Evolutionary conservation across 2,329 filamentous ascomycete species (phyloP).

Genomic region (Colletotrichum zoysiae): DNA sequence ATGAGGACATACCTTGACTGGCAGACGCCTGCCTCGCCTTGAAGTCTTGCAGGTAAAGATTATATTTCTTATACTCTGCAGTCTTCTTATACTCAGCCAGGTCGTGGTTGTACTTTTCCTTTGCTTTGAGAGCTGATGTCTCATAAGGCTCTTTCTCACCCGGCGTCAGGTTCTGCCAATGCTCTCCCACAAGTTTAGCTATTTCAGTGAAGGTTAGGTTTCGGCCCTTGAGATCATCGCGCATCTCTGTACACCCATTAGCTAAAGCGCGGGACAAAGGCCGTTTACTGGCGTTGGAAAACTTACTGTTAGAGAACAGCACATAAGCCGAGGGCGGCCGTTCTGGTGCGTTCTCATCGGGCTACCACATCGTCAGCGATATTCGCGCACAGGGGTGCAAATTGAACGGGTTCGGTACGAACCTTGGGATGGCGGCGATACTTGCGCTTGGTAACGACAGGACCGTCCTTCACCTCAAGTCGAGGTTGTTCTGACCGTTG

Average conservation of each 20-base stretch:
- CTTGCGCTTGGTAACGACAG: slow-evolving; percentile 73
- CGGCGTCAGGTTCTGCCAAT: slow-evolving; percentile 80
- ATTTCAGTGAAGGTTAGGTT: slow-evolving; percentile 87
- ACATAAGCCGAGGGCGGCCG: slow-evolving; percentile 86
- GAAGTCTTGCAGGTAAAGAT: slow-evolving; percentile 81
- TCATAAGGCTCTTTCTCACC: slow-evolving; percentile 80
- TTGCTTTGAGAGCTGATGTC: slow-evolving; percentile 76
- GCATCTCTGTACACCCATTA: slow-evolving; percentile 68
- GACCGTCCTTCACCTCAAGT: slow-evolving; percentile 54
- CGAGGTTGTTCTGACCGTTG: slow-evolving; percentile 62
- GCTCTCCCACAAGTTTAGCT: slow-evolving; percentile 83
- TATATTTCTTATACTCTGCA: slow-evolving; percentile 74
- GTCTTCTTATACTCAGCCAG: slow-evolving; percentile 84
- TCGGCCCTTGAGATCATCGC: slow-evolving; percentile 81
- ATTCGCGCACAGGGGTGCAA: neutral
- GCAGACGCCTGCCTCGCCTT: slow-evolving; percentile 76
- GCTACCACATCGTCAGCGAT: slow-evolving; percentile 54
- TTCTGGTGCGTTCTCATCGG: slow-evolving; percentile 84
- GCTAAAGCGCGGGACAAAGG: neutral
- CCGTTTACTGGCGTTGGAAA: neutral
- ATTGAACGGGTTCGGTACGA: slow-evolving; percentile 42
- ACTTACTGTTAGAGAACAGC: slow-evolving; percentile 85
- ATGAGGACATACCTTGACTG: slow-evolving; percentile 62
- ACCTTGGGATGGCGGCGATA: slow-evolving; percentile 85
- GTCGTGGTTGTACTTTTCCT: slow-evolving; percentile 82